Evolutionary conservation across 306 rosid species (phyloP).

Genomic region (Rosa lucieae): DNA sequence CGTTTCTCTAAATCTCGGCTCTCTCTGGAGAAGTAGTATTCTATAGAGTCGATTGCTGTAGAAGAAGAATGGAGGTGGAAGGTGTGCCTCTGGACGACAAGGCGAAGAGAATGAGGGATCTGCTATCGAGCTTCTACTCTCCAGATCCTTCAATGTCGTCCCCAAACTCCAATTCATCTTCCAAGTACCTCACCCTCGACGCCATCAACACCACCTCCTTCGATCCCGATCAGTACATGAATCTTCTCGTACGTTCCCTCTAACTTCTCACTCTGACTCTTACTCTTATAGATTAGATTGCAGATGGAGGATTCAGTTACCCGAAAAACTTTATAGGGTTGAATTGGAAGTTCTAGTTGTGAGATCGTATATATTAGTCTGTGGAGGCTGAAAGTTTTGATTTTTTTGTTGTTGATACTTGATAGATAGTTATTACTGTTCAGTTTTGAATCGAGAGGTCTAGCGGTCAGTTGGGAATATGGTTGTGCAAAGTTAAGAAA

Average conservation of each 20-base stretch:
- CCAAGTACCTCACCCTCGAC: constrained; percentile 55
- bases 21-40: neutral
- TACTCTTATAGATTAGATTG: neutral
- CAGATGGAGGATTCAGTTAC: neutral
- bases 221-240: constrained; percentile 88
- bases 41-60: too few relatives aligned
- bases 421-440: neutral
- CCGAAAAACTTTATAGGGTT: too few relatives aligned
- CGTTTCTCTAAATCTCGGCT: neutral
- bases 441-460: neutral
- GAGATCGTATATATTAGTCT: neutral
- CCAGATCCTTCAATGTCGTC: constrained; percentile 66
- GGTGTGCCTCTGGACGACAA: constrained; percentile 71
- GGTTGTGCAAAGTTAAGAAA: neutral
- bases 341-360: too few relatives aligned
- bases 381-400: neutral
- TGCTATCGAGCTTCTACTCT: constrained; percentile 90
- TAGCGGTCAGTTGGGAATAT: neutral
- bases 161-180: constrained; percentile 28
- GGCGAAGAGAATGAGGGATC: constrained; percentile 92
- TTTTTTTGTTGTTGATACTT: neutral
- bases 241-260: constrained; percentile 51
- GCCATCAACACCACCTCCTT: constrained; percentile 78
- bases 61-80: constrained; percentile 56
- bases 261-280: neutral